These are phyloP conservation scores for Aspergillus carbonarius DNA, from an alignment of 2,329 filamentous ascomycete genomes.

Conservation along the genomic window DNA sequence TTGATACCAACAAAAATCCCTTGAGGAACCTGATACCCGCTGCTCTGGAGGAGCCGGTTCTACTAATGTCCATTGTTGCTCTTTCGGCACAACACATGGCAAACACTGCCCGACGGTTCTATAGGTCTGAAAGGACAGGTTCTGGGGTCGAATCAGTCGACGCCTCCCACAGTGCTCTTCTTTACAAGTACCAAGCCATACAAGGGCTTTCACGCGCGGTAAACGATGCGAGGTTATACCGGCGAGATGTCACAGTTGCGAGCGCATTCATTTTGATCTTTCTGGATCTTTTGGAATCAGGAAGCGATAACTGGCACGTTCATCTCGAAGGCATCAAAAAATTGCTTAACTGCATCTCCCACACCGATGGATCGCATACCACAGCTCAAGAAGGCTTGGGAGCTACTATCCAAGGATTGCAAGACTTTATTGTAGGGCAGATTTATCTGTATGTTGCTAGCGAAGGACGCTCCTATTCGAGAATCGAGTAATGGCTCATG, in stretches of 20 bases:
- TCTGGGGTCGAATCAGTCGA: neutral
- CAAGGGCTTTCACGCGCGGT: conserved; percentile 12
- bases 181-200: conserved; percentile 24
- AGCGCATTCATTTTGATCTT: conserved; percentile 21
- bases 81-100: conserved; percentile 34
- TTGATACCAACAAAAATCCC: conserved; percentile 36
- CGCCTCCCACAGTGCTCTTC: conserved; percentile 20
- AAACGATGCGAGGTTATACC: neutral
- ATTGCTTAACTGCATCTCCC: neutral
- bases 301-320: conserved; percentile 18
- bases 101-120: conserved; percentile 26
- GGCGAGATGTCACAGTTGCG: conserved; percentile 12
- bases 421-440: neutral
- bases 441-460: conserved; percentile 1
- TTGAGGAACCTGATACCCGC: conserved; percentile 31
- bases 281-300: conserved; percentile 20
- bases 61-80: conserved; percentile 30
- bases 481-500: neutral
- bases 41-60: conserved; percentile 24
- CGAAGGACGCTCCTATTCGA: neutral
- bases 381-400: neutral
- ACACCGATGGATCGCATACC: neutral
- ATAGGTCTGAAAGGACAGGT: no score
- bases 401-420: neutral
- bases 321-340: conserved; percentile 15